Percentiles rank a stretch among this genome's conserved stretches.
These are phyloP conservation scores for Kazachstania sp. DNA, from an alignment of 1,139 yeast genomes.

Conservation along the genomic window DNA sequence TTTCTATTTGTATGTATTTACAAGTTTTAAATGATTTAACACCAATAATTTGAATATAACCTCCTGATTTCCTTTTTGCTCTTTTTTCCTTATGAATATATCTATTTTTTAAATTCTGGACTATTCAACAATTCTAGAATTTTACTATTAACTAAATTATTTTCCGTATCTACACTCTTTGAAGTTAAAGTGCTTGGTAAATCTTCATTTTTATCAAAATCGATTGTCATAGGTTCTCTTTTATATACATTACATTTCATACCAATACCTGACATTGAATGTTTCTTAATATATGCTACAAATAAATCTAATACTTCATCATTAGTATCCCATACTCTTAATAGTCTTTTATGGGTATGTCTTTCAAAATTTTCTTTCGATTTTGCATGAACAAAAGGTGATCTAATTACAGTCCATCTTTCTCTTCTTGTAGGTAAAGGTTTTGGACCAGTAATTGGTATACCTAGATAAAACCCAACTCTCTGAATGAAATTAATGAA, in stretches of 20 bases:
- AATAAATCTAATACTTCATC: slow-evolving; percentile 79
- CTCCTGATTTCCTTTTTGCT: not conserved
- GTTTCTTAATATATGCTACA: slow-evolving; percentile 70
- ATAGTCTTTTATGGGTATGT: slow-evolving; percentile 64
- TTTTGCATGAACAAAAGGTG: slow-evolving; percentile 93
- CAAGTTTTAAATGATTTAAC: not conserved
- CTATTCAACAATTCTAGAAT: slow-evolving; percentile 64
- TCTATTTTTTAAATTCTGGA: slow-evolving; percentile 45
- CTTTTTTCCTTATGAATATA: not conserved
- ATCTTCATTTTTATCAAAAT: slow-evolving; percentile 6
- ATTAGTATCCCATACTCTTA: slow-evolving; percentile 75
- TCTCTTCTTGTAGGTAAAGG: slow-evolving; percentile 68
- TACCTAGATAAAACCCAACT: slow-evolving; percentile 82
- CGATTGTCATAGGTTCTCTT: slow-evolving; percentile 36
- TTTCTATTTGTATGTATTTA: not conserved
- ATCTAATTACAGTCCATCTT: slow-evolving; percentile 86
- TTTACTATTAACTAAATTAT: slow-evolving; percentile 59
- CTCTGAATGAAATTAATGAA: slow-evolving; percentile 81
- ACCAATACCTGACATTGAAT: slow-evolving; percentile 75
- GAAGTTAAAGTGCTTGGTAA: not conserved
- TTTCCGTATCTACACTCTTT: slow-evolving; percentile 9
- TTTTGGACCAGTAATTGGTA: slow-evolving; percentile 66
- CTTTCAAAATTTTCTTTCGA: slow-evolving; percentile 92
- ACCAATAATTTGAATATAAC: not conserved
- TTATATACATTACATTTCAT: slow-evolving; percentile 65